Evolutionary conservation across 805 yeast genomes (phyloP).

Genomic region (Ascoidea asiatica): DNA sequence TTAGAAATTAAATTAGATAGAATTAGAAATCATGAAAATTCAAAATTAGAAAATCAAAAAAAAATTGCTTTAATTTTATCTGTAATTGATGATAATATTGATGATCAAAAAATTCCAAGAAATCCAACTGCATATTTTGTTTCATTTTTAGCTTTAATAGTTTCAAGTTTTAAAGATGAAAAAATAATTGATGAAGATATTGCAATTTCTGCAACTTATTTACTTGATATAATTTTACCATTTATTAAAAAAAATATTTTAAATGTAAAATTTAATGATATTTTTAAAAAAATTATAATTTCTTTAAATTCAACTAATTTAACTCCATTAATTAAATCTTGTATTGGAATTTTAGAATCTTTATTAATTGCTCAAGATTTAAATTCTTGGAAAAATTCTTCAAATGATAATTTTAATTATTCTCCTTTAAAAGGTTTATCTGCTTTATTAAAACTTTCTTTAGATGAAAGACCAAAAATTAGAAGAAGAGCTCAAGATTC

Average conservation of each 20-base stretch:
- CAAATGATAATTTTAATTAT: slow-evolving; percentile 29
- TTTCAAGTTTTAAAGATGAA: slow-evolving; percentile 47
- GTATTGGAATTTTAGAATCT: slow-evolving; percentile 76
- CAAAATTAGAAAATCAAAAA: slow-evolving; percentile 81
- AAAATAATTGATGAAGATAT: slow-evolving; percentile 43
- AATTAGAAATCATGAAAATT: slow-evolving; percentile 56
- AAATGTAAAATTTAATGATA: slow-evolving; percentile 62
- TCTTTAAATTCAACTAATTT: slow-evolving; percentile 49
- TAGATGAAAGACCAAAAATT: slow-evolving; percentile 89
- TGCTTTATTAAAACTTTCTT: slow-evolving; percentile 63
- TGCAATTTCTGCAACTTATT: slow-evolving; percentile 66
- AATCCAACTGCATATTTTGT: slow-evolving; percentile 76
- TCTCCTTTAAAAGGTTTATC: slow-evolving; percentile 70
- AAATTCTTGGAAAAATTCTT: slow-evolving; percentile 64
- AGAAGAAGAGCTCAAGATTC: slow-evolving; percentile 93
- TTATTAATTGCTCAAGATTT: slow-evolving; percentile 70
- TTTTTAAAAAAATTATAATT: slow-evolving; percentile 44
- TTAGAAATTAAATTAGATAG: slow-evolving; percentile 51
- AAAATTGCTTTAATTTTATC: slow-evolving; percentile 70
- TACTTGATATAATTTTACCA: slow-evolving; percentile 70
- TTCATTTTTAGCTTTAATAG: slow-evolving; percentile 69
- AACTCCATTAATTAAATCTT: slow-evolving; percentile 66
- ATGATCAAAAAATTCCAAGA: slow-evolving; percentile 44
- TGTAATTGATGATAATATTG: slow-evolving; percentile 83
- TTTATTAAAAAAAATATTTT: slow-evolving; percentile 57